Evolutionary conservation across 768 basidiomycete genomes (phyloP).

Genomic region (Amanita inopinata): DNA sequence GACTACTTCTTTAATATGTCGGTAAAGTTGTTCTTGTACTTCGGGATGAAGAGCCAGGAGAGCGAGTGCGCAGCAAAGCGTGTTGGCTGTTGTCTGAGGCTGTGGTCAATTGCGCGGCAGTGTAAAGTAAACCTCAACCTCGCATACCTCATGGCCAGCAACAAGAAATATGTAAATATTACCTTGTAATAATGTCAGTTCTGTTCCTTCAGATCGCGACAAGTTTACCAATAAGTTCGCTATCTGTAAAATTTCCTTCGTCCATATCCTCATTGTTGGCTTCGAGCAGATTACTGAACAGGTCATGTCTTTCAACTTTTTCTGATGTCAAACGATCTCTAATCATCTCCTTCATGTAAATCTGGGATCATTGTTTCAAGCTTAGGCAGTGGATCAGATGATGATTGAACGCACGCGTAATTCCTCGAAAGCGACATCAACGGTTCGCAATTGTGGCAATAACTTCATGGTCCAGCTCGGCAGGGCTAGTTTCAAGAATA

Average conservation of each 20-base stretch:
- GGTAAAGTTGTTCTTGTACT: slow-evolving; percentile 25
- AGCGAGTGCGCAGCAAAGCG: slow-evolving; percentile 29
- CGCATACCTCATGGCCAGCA: slow-evolving; percentile 48
- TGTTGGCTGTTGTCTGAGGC: slow-evolving; percentile 24
- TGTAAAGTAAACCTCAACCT: not conserved
- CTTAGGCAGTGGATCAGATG: not conserved
- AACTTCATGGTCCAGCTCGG: slow-evolving; percentile 30
- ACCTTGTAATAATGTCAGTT: slow-evolving; percentile 15
- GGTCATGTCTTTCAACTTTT: slow-evolving; percentile 35
- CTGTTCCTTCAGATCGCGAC: not conserved
- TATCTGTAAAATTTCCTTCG: slow-evolving; percentile 28
- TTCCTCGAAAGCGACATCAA: slow-evolving; percentile 32
- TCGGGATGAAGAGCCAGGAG: slow-evolving; percentile 30
- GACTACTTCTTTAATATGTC: slow-evolving; percentile 24
- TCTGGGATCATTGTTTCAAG: slow-evolving; percentile 9
- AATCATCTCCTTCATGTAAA: slow-evolving; percentile 47
- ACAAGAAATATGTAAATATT: slow-evolving; percentile 46
- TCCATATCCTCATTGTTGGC: slow-evolving; percentile 34
- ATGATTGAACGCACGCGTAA: slow-evolving; percentile 25
- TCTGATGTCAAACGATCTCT: slow-evolving; percentile 26
- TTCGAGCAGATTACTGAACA: slow-evolving; percentile 42
- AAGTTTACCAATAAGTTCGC: slow-evolving; percentile 29
- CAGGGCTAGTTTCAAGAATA: slow-evolving; percentile 27
- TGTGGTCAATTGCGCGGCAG: not conserved
- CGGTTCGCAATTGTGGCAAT: slow-evolving; percentile 22